A percentile compares a stretch with the other conserved stretches of the same genome.
These are phyloP conservation scores for Penicillium sp. DNA, from an alignment of 2,329 filamentous ascomycete species.

Conservation along the genomic window DNA sequence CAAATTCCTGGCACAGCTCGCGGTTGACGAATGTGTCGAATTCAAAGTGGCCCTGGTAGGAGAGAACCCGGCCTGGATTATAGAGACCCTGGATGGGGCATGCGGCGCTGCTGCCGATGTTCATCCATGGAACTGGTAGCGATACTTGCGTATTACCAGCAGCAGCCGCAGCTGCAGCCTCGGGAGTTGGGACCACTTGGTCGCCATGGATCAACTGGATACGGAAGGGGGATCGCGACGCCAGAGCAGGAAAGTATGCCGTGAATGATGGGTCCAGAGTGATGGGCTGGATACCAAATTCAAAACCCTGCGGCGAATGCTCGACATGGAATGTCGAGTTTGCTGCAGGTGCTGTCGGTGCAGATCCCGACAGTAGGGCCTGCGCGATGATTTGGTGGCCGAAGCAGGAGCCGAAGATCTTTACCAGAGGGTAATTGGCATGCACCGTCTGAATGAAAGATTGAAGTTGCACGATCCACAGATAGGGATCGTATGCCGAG, in stretches of 20 bases:
- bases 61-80: conserved; percentile 26
- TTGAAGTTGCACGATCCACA: conserved; percentile 26
- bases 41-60: conserved; percentile 34
- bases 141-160: not conserved
- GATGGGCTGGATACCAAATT: conserved; percentile 31
- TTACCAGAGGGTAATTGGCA: conserved; percentile 23
- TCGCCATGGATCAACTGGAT: conserved; percentile 37
- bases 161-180: conserved; percentile 2
- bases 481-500: conserved; percentile 22
- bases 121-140: conserved; percentile 29
- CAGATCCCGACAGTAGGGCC: conserved; percentile 18
- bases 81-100: conserved; percentile 32
- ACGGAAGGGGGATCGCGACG: conserved; percentile 11
- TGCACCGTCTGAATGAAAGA: conserved; percentile 25
- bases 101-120: conserved; percentile 24
- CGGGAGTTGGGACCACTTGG: conserved; percentile 21
- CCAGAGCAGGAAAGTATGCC: conserved; percentile 10
- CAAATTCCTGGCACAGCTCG: conserved; percentile 26
- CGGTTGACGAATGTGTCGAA: conserved; percentile 27
- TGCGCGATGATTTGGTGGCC: conserved; percentile 33
- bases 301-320: conserved; percentile 20
- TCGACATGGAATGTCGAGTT: conserved; percentile 20
- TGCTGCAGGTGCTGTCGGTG: not conserved
- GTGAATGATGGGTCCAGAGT: conserved; percentile 21
- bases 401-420: conserved; percentile 34